A percentile compares a stretch with the other conserved stretches of the same genome.
Evolutionary conservation across 1,284 basidiomycete genomes (phyloP).

Genomic region (Trichosporon inkin): DNA sequence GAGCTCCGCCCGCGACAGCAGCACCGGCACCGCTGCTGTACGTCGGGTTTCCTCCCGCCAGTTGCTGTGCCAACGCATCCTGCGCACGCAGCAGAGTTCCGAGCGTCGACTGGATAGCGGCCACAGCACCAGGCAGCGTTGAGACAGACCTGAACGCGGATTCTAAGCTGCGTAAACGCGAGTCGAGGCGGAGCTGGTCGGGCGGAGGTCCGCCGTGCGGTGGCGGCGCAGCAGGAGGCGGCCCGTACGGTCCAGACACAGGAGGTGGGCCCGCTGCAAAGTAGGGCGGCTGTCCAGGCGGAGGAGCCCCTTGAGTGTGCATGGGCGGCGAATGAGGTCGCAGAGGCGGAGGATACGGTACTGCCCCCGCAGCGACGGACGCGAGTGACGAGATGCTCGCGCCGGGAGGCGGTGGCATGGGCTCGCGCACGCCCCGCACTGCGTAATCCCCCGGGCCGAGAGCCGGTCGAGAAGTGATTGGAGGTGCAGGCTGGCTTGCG

Average conservation of each 20-base stretch:
- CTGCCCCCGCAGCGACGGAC: slow-evolving; percentile 12
- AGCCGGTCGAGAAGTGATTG: slow-evolving; percentile 33
- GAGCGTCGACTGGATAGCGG: slow-evolving; percentile 22
- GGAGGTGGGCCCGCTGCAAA: slow-evolving; percentile 9
- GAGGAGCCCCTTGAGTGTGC: slow-evolving; percentile 12
- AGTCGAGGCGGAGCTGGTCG: slow-evolving; percentile 14
- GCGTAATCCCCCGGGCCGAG: slow-evolving; percentile 29
- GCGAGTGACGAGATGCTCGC: slow-evolving; percentile 26
- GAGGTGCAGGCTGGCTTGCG: slow-evolving; percentile 36
- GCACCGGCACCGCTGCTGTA: not conserved
- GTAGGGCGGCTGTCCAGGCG: slow-evolving; percentile 13
- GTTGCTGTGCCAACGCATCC: slow-evolving; percentile 15
- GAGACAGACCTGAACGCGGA: slow-evolving; percentile 17
- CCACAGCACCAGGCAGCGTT: slow-evolving; percentile 15
- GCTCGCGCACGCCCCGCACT: slow-evolving; percentile 34
- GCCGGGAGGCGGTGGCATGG: slow-evolving; percentile 37
- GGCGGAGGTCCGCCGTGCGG: slow-evolving; percentile 10
- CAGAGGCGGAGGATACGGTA: slow-evolving; percentile 19
- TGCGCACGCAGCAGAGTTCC: slow-evolving; percentile 17
- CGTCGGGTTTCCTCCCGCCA: not conserved
- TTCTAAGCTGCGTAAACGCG: slow-evolving; percentile 19
- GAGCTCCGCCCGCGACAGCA: not conserved
- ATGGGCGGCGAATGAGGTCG: slow-evolving; percentile 18
- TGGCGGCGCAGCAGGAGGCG: slow-evolving; percentile 6
- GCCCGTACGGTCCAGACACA: slow-evolving; percentile 10